These are phyloP conservation scores for Annona squamosa DNA, from an alignment of 164 flowering plant genomes.

Conservation along the genomic window DNA sequence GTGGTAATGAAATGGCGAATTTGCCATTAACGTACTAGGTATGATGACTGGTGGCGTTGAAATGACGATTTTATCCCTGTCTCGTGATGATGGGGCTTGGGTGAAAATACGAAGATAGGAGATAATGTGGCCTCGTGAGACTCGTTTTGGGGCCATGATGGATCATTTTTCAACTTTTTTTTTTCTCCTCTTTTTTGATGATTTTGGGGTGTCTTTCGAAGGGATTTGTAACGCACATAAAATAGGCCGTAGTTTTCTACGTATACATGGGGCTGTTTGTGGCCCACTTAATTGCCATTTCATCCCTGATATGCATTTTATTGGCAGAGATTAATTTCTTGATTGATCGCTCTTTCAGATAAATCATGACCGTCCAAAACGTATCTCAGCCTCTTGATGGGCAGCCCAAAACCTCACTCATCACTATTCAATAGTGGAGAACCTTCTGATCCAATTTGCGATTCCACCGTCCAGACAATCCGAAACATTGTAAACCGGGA, in stretches of 20 bases:
- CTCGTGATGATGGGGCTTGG: background rate
- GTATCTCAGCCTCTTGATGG: background rate
- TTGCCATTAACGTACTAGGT: background rate
- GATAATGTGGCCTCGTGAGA: slow-evolving; percentile 1
- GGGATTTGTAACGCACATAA: background rate
- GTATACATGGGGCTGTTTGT: background rate
- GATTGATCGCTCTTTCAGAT: background rate
- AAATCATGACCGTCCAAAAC: background rate
- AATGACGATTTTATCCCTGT: background rate
- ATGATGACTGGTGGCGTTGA: background rate
- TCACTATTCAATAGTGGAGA: no score
- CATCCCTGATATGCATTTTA: no score
- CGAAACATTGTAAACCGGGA: no score
- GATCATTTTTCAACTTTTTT: background rate
- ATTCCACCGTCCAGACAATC: no score
- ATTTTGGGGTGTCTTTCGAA: background rate
- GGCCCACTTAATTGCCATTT: background rate
- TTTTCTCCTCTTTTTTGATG: background rate
- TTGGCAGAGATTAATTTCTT: background rate
- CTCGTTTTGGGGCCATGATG: slow-evolving; percentile 1
- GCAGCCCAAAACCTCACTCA: background rate
- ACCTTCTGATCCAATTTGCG: no score
- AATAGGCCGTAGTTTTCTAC: background rate
- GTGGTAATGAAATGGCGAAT: background rate
- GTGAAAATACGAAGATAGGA: background rate